Conservation (phyloP, 768 basidiomycete genomes). For the Naganishia antarctica region DNA sequence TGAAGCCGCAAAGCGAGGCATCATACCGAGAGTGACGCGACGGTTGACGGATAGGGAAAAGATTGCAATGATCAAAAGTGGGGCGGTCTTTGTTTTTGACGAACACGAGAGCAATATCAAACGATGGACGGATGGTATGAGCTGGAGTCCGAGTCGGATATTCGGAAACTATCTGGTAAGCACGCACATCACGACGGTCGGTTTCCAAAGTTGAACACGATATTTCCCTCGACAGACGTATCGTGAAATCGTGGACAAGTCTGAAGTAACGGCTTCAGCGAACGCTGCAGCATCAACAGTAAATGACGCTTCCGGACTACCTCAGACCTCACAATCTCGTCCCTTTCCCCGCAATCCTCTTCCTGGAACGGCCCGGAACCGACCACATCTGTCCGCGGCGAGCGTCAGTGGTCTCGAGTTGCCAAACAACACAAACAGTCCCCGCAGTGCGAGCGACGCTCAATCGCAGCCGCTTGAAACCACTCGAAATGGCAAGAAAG, state of each 20-base stretch:
- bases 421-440: slow-evolving; percentile 28
- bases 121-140: slow-evolving; percentile 92
- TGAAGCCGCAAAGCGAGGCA: slow-evolving; percentile 81
- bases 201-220: too few species aligned
- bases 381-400: slow-evolving; percentile 25
- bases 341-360: slow-evolving; percentile 14
- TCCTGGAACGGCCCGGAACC: background rate
- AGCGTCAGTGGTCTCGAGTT: slow-evolving; percentile 26
- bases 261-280: background rate
- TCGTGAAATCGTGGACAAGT: slow-evolving; percentile 60
- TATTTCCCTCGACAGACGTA: too few species aligned
- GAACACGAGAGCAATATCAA: slow-evolving; percentile 97
- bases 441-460: slow-evolving; percentile 36
- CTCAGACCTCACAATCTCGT: background rate
- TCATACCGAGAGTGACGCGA: slow-evolving; percentile 86
- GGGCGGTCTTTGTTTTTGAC: slow-evolving; percentile 94
- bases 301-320: background rate
- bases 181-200: too few species aligned
- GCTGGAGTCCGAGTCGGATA: slow-evolving; percentile 89
- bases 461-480: background rate
- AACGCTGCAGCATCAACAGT: background rate
- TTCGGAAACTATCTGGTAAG: slow-evolving; percentile 85
- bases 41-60: slow-evolving; percentile 87
- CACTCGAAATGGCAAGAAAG: slow-evolving; percentile 25
- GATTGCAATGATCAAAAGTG: slow-evolving; percentile 76